Evolutionary conservation across 805 yeast genomes (phyloP), one percentile per base, ranked within the genome.

Genomic region (Metschnikowia rubicola): DNA sequence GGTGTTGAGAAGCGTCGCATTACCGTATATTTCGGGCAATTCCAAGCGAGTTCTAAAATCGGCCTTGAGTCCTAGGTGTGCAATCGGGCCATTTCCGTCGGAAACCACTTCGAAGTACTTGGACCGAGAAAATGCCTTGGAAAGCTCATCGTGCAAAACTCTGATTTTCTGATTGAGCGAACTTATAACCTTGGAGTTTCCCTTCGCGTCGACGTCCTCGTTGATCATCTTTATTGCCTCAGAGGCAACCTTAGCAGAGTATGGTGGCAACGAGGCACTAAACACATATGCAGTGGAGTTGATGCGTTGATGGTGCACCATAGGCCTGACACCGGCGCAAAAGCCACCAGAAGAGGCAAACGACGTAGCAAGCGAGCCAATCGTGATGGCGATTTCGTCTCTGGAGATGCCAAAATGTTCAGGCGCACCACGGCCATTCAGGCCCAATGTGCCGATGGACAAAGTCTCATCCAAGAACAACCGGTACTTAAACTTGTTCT

Each of bases 191-290:
- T 60, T 64, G 0, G 75, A 65, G 26, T 66, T 57, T 3, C 78
- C 80, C 11, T 44, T 34, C 1, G 55, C 39, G 29, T 55, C 53
- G 60, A 26, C 67, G 54, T 51, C 42, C 35, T 72, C 75, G 52
- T 55, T 43, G 37, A 88, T 70, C 35, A 80, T 64, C 12, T 70
- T 60, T 35, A 88, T 70, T 0, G 79, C 77, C 44, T 73, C 72
- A 1, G 87, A 77, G 1, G 78, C 79, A 2, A 83, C 82, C 47
- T 72, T 77, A 1, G 96, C 96, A 37, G 89, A 79, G 66, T 86
- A 92, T 21, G 97, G 95, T 10, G 99, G 98, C 63, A 92, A 78
- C 1, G 97, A 80, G 8, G 99, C 99, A 59, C 96, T 86, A 65
- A 88, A 94, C 51, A 94, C 94, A 63, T 89, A 94, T 3, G 96